Conservation (phyloP, 169 alveolate genomes). For the Toxoplasma gondii region DNA sequence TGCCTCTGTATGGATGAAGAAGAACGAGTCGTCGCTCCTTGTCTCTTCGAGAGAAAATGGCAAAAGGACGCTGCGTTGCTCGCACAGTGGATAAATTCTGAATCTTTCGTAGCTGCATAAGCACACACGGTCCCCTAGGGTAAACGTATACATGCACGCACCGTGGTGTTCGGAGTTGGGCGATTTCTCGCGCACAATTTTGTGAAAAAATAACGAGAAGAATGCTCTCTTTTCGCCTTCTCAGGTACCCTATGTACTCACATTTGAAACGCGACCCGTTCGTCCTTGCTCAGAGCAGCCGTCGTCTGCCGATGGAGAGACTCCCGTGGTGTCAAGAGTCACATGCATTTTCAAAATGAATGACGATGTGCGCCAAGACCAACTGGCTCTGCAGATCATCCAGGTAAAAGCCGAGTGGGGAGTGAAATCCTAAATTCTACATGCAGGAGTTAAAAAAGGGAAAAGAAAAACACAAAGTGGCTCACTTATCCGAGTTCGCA, state of each 20-base stretch:
- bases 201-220: too few relatives aligned
- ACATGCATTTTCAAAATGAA: conserved; percentile 46
- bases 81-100: too few relatives aligned
- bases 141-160: too few relatives aligned
- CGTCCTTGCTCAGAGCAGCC: background rate
- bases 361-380: conserved; percentile 65
- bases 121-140: too few relatives aligned
- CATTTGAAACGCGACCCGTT: conserved; percentile 39
- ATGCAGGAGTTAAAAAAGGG: background rate
- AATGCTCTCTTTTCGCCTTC: background rate
- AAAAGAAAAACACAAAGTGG: background rate
- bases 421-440: background rate
- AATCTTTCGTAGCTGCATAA: too few relatives aligned
- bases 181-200: too few relatives aligned
- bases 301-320: background rate
- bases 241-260: conserved; percentile 39
- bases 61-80: too few relatives aligned
- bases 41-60: too few relatives aligned
- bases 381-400: conserved; percentile 52
- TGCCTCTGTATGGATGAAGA: too few relatives aligned
- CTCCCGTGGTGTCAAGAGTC: background rate
- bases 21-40: too few relatives aligned
- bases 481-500: background rate
- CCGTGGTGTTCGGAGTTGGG: too few relatives aligned
- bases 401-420: background rate